Evolutionary conservation across 2,329 filamentous ascomycete species (phyloP), one percentile per base, ranked within the genome.

Genomic region (Hirsutella rhossiliensis): DNA sequence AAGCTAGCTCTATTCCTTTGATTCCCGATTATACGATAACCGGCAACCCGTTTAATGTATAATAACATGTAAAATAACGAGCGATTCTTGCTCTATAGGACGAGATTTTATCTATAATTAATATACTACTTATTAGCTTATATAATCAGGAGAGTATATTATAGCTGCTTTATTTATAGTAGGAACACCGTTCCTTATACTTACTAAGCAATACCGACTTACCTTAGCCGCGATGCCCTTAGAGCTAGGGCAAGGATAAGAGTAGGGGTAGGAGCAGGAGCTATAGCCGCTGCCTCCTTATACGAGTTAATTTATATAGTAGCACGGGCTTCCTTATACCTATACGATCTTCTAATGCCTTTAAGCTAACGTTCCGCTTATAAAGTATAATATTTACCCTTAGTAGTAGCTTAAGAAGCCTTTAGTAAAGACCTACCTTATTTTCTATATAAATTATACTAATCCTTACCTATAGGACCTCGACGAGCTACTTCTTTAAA

Each of bases 381-480:
- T 27, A 29, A 43, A 38, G 32, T 18, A 43, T 11, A 18, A 43
- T n/a, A 28, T 43, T 37, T 43, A 43, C 23, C 32, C 23, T 19
- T 18, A 18, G 6, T 43, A 43, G 41, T 43, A 43, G 41, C 41
- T 43, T 38, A 38, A 43, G 3, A 43, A 43, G 23, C 41, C 41
- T 28, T 18, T 43, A 37, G 34, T 43, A 43, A 38, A 20, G 20
- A 27, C 15, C 12, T 19, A 9, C n/a, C n/a, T n/a, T n/a, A n/a
- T n/a, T 30, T 41, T 17, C 3, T 43, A 43, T 37, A 43, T 38
- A 38, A 23, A 43, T 17, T 27, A 38, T 6, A 3, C 6, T 20
- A 15, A 43, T 27, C 28, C 29, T 32, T n/a, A 41, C 12, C n/a
- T 27, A 11, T 43, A 43, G 19, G 31, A 43, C 23, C 31, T 43